A percentile compares a stretch with the other conserved stretches of the same genome.
Evolutionary conservation across 805 yeast genomes (phyloP).

Genomic region (Candida peoriensis): DNA sequence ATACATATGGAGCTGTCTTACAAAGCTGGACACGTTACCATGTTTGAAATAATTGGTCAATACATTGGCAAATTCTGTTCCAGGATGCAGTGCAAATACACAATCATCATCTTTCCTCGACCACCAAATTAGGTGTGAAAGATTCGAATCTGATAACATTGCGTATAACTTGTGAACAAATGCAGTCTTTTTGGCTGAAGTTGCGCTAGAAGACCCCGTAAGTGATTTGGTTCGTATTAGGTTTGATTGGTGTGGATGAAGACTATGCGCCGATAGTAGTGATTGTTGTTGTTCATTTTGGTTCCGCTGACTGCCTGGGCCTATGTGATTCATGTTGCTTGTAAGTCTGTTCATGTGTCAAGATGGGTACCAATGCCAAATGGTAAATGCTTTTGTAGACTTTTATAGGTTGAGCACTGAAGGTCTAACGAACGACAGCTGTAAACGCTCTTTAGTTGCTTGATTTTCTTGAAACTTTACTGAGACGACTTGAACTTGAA

Average conservation of each 20-base stretch:
- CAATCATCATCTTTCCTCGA: slow-evolving; percentile 37
- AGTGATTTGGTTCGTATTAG: too few relatives aligned
- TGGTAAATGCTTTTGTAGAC: too few relatives aligned
- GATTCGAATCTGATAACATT: slow-evolving; percentile 53
- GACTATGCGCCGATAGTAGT: background rate
- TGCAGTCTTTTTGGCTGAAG: slow-evolving; percentile 31
- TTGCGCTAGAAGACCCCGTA: background rate
- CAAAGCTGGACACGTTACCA: slow-evolving; percentile 90
- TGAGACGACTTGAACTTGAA: too few relatives aligned
- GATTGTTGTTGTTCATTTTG: background rate
- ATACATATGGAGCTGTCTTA: slow-evolving; percentile 92
- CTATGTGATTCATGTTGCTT: too few relatives aligned
- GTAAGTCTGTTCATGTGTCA: too few relatives aligned
- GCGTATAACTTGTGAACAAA: slow-evolving; percentile 61
- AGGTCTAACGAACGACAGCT: too few relatives aligned
- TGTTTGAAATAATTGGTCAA: slow-evolving; percentile 83
- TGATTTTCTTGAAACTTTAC: too few relatives aligned
- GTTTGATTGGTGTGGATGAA: background rate
- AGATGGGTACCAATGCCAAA: too few relatives aligned
- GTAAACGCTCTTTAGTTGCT: too few relatives aligned
- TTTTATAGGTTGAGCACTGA: too few relatives aligned
- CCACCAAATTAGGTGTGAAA: slow-evolving; percentile 62
- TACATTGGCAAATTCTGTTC: slow-evolving; percentile 54
- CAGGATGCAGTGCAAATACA: slow-evolving; percentile 62
- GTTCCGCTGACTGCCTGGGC: background rate